These are phyloP conservation scores for Capsella rubella DNA, from an alignment of 441 rosid genomes.

Conservation along the genomic window DNA sequence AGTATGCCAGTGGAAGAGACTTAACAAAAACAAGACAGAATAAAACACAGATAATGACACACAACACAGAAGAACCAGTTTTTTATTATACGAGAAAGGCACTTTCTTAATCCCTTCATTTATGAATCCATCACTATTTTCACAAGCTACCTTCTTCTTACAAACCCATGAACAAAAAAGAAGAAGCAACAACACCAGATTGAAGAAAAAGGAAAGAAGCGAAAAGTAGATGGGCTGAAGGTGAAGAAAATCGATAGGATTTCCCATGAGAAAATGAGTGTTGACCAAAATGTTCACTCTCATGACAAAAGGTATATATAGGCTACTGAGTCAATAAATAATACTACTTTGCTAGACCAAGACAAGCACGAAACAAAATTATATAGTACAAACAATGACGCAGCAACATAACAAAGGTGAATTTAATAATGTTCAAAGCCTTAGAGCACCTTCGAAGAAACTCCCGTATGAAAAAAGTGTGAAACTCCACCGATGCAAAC, in stretches of 20 bases:
- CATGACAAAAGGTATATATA: slow-evolving; percentile 18
- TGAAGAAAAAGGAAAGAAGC: slow-evolving; percentile 58
- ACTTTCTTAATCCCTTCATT: slow-evolving; percentile 41
- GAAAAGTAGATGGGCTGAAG: slow-evolving; percentile 54
- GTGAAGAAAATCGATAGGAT: slow-evolving; percentile 47
- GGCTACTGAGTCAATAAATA: slow-evolving; percentile 39
- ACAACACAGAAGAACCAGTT: slow-evolving; percentile 59
- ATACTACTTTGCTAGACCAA: slow-evolving; percentile 37
- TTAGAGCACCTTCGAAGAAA: slow-evolving; percentile 33
- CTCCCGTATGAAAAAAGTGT: slow-evolving; percentile 3
- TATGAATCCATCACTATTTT: slow-evolving; percentile 38
- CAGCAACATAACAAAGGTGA: background rate
- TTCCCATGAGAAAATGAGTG: slow-evolving; percentile 38
- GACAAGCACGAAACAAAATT: background rate
- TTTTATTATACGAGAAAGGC: slow-evolving; percentile 39
- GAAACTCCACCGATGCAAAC: slow-evolving; percentile 4
- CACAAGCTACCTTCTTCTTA: slow-evolving; percentile 42
- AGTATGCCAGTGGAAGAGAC: slow-evolving; percentile 62
- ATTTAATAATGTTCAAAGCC: slow-evolving; percentile 9
- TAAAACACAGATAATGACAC: slow-evolving; percentile 57
- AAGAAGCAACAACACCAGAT: slow-evolving; percentile 57
- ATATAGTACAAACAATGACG: slow-evolving; percentile 7
- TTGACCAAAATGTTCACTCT: slow-evolving; percentile 25
- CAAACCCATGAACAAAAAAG: slow-evolving; percentile 54
- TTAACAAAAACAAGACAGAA: slow-evolving; percentile 53